Conservation (phyloP, 805 yeast species). For the Candida ulmi region DNA sequence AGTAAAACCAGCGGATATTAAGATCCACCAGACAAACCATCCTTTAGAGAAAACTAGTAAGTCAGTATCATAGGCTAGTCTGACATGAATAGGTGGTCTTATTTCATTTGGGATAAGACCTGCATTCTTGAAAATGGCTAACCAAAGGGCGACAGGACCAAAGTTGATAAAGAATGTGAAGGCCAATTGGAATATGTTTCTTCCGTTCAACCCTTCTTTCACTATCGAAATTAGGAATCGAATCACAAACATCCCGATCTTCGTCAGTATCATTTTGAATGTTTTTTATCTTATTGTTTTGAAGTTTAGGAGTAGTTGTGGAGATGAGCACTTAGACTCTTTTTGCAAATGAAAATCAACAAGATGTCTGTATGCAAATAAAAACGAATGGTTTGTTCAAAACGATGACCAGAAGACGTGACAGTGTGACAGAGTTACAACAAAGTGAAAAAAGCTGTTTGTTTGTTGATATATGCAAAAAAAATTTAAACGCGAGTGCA, state of each 20-base stretch:
- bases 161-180: conserved; percentile 45
- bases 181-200: conserved; percentile 32
- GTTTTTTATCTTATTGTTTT: too few relatives aligned
- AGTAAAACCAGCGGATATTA: conserved; percentile 9
- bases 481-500: too few relatives aligned
- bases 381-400: too few relatives aligned
- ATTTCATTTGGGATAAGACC: conserved; percentile 46
- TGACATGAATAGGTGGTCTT: conserved; percentile 50
- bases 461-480: too few relatives aligned
- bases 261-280: background rate
- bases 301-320: too few relatives aligned
- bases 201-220: conserved; percentile 24
- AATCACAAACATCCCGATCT: background rate
- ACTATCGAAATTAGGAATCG: conserved; percentile 5
- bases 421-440: too few relatives aligned
- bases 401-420: too few relatives aligned
- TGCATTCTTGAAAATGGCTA: conserved; percentile 53
- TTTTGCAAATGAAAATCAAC: too few relatives aligned
- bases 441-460: too few relatives aligned
- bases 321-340: too few relatives aligned
- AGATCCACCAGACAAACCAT: conserved; percentile 14
- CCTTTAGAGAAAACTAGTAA: conserved; percentile 28
- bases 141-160: conserved; percentile 49
- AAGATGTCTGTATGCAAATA: too few relatives aligned
- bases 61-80: conserved; percentile 40